Evolutionary conservation across 129 eudicot genomes (phyloP).

Genomic region (Saposhnikovia divaricata): DNA sequence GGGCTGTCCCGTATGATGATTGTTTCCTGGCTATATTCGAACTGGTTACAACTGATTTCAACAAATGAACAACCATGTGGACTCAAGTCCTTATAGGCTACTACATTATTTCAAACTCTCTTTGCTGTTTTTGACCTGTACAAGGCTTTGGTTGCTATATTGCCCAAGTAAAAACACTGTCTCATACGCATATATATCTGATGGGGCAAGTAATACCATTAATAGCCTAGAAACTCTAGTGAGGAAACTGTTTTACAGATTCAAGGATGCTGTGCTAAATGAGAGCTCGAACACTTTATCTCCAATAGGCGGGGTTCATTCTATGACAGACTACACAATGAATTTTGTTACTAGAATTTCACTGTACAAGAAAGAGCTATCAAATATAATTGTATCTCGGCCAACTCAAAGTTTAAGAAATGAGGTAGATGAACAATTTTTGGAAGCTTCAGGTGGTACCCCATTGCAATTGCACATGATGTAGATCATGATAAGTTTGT

Average conservation of each 20-base stretch:
- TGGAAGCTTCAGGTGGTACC: neutral
- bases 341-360: neutral
- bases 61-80: too few relatives aligned
- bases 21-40: neutral
- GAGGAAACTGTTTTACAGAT: neutral
- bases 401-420: neutral
- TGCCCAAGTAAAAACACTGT: too few relatives aligned
- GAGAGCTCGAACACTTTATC: neutral
- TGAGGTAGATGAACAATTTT: neutral
- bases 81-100: too few relatives aligned
- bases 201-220: too few relatives aligned
- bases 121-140: neutral
- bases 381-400: neutral
- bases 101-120: too few relatives aligned
- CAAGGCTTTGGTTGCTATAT: neutral
- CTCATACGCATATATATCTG: too few relatives aligned
- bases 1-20: neutral
- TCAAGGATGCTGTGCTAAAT: neutral
- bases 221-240: too few relatives aligned
- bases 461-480: neutral
- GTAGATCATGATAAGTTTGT: neutral
- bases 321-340: conserved; percentile 4
- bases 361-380: neutral
- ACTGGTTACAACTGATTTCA: too few relatives aligned
- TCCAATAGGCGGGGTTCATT: neutral